Base-by-base conservation (phyloP, 441 rosid genomes). In the Dalechampia spathulata region DNA sequence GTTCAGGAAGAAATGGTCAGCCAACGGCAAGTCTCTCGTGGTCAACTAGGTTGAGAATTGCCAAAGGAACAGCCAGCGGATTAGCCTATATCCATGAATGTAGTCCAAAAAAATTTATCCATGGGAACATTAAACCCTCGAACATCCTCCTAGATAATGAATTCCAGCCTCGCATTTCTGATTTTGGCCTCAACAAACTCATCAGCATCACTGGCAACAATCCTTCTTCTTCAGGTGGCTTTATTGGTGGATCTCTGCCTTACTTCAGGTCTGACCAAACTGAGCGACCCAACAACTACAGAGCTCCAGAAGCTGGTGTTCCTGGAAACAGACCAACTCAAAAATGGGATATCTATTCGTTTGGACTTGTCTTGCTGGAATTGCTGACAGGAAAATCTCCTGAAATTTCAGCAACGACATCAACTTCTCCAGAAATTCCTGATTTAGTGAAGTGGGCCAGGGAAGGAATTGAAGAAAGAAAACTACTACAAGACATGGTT, bases 51-150 rank as follows among this genome's bases (percentile, higher is more conserved):
- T 77, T 92, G n/a, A 81, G 77, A 70, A 77, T 92, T 3, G 85
- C 80, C 7, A 89, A 83, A 70, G 97, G 97, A 51, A 70, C 90
- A 5, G 97, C 96, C 36, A 81, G 86, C 43, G 99, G 97, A 45
- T 21, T 92, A 54, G 99, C 99, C 32, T 89, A 92, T 68, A 87
- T 92, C 65, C 99, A 92, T 37, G 99, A 92, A 63, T 89, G 97
- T 80, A 92, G 97, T 54, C 96, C 97, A 4, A 76, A 92, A 43
- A 92, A 89, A 63, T 79, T 86, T 6, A 78, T 89, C 34, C 99
- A 92, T 10, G 99, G 95, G 19, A 85, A 85, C 52, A 54, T 92
- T 60, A 92, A 86, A 56, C 97, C 99, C 0, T 81, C 97, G 0
- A 92, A 89, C 68, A 86, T 92, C 54, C 96, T 92, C 65, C 78